Conservation (phyloP, 306 rosid genomes). For the Calophaca sinica region DNA sequence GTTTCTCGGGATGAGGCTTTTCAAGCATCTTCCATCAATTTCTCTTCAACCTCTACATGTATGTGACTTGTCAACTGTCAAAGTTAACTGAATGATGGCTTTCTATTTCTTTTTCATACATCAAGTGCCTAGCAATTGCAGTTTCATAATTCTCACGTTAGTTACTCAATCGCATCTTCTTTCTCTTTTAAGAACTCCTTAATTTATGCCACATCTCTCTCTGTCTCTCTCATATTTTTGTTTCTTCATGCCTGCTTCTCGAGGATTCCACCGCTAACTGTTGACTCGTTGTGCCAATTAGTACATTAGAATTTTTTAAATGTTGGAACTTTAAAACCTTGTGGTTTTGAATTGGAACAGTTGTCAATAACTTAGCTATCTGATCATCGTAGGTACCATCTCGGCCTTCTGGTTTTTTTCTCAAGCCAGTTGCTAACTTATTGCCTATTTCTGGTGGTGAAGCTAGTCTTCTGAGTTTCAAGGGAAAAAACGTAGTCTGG, state of each 20-base stretch:
- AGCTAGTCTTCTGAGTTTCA: slow-evolving; percentile 89
- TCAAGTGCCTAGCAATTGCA: slow-evolving; percentile 49
- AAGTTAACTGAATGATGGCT: slow-evolving; percentile 50
- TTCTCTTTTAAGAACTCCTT: slow-evolving; percentile 36
- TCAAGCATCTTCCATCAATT: slow-evolving; percentile 98
- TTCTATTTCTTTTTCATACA: slow-evolving; percentile 49
- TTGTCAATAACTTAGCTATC: slow-evolving; percentile 37
- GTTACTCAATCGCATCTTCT: slow-evolving; percentile 38
- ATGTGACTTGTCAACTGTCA: slow-evolving; percentile 57
- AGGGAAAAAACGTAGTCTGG: slow-evolving; percentile 81
- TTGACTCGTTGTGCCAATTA: slow-evolving; percentile 21
- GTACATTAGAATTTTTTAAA: background rate
- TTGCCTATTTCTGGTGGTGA: slow-evolving; percentile 76
- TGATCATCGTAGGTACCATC: slow-evolving; percentile 79
- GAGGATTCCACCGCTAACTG: slow-evolving; percentile 23
- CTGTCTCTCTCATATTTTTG: slow-evolving; percentile 1
- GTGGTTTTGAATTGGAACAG: slow-evolving; percentile 23
- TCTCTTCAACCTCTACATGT: slow-evolving; percentile 88
- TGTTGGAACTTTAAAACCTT: slow-evolving; percentile 3
- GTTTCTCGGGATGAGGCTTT: slow-evolving; percentile 96
- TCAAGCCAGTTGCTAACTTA: slow-evolving; percentile 85
- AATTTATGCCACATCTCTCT: slow-evolving; percentile 6
- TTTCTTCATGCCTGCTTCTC: slow-evolving; percentile 17
- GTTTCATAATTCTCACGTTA: slow-evolving; percentile 51
- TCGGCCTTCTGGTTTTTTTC: slow-evolving; percentile 85